Conservation (phyloP, 257 asterid genomes). For the Rubia yunnanensis region DNA sequence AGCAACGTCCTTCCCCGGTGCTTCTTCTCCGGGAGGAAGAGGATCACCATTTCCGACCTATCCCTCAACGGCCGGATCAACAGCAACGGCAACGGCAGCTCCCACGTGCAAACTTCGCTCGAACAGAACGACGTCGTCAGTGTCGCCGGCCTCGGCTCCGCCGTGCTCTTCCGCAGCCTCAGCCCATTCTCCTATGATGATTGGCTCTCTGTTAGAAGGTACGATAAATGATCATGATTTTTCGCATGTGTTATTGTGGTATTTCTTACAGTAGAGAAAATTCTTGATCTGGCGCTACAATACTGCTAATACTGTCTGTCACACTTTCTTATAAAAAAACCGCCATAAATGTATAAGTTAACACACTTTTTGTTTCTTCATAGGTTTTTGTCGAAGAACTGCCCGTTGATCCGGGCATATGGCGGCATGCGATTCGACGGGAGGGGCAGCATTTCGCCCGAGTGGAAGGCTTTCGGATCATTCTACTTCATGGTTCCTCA, state of each 20-base stretch:
- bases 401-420: conserved; percentile 82
- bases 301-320: no score
- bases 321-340: no score
- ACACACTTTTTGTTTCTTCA: conserved; percentile 3
- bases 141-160: conserved; percentile 88
- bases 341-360: no score
- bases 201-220: conserved; percentile 87
- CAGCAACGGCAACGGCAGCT: conserved; percentile 17
- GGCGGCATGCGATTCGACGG: conserved; percentile 89
- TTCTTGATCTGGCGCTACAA: no score
- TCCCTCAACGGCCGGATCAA: conserved; percentile 16
- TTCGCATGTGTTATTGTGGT: not conserved
- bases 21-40: conserved; percentile 78
- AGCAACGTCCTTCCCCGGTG: conserved; percentile 59
- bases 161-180: conserved; percentile 70
- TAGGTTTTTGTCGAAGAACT: conserved; percentile 79
- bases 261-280: no score
- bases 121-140: conserved; percentile 42
- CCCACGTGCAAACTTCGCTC: conserved; percentile 17
- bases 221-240: no score
- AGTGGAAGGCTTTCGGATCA: conserved; percentile 87
- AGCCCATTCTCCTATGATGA: conserved; percentile 64
- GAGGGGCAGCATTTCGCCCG: conserved; percentile 44
- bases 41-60: conserved; percentile 14
- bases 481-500: conserved; percentile 94